phyloP scores from a whole-genome alignment of 2,329 filamentous ascomycete genomes.

The Arthrobotrys entomopaga region DNA sequence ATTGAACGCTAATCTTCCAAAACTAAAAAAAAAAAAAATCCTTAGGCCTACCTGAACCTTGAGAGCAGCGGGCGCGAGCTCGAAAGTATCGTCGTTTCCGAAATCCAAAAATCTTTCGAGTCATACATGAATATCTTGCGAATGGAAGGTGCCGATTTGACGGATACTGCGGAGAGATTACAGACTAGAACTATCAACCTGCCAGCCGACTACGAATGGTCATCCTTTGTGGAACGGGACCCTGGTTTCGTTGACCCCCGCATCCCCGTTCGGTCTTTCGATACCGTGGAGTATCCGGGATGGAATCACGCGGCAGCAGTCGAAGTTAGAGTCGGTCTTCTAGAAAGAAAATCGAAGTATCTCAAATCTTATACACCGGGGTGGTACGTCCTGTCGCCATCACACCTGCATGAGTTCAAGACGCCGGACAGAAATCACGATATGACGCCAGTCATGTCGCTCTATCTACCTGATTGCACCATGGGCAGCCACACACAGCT shows the following conservation, averaged over 20 bases:
- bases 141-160: slow-evolving; percentile 85
- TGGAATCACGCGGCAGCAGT: slow-evolving; percentile 83
- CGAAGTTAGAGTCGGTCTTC: slow-evolving; percentile 87
- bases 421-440: slow-evolving; percentile 61
- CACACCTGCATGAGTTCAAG: slow-evolving; percentile 91
- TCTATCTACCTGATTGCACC: slow-evolving; percentile 94
- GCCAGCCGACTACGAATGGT: slow-evolving; percentile 94
- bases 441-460: slow-evolving; percentile 91
- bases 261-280: slow-evolving; percentile 77
- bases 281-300: slow-evolving; percentile 90
- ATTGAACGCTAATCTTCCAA: not conserved
- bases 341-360: slow-evolving; percentile 99
- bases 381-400: slow-evolving; percentile 90
- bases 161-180: slow-evolving; percentile 80
- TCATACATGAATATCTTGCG: slow-evolving; percentile 91
- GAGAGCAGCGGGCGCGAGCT: slow-evolving; percentile 94
- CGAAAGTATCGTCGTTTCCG: slow-evolving; percentile 93
- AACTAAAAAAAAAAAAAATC: no score
- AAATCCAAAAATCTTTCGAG: slow-evolving; percentile 98
- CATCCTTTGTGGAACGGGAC: slow-evolving; percentile 79
- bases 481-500: slow-evolving; percentile 87
- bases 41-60: slow-evolving; percentile 88
- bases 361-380: slow-evolving; percentile 96
- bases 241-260: slow-evolving; percentile 88
- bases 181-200: slow-evolving; percentile 87